Conservation (phyloP, 345 rosid species). For the Cardamine resedifolia region DNA sequence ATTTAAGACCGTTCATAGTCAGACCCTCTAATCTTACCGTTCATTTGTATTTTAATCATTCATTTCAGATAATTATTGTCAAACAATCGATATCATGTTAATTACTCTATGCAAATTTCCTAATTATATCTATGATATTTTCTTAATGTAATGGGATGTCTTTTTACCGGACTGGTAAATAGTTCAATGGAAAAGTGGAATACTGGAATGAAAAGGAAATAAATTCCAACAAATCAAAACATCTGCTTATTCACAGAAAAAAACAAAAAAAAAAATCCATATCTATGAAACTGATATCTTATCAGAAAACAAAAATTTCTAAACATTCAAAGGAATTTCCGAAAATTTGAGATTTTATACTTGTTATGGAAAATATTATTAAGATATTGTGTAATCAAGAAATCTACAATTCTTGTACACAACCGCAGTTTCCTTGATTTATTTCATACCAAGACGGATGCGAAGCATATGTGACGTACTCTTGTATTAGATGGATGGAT, state of each 20-base stretch:
- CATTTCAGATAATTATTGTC: background rate
- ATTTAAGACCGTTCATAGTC: conserved; percentile 25
- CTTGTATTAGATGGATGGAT: background rate
- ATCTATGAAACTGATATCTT: background rate
- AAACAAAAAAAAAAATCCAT: too few species aligned
- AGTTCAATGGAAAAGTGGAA: background rate
- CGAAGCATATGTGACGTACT: background rate
- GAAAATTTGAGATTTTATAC: background rate
- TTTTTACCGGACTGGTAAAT: background rate
- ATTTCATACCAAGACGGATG: background rate
- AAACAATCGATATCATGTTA: too few species aligned
- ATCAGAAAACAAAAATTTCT: background rate
- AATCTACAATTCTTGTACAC: background rate
- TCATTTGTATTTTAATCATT: background rate
- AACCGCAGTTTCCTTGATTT: background rate
- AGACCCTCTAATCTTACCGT: conserved; percentile 18
- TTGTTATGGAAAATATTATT: background rate
- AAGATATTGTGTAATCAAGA: background rate
- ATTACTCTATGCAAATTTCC: background rate
- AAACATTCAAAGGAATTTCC: background rate
- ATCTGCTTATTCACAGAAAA: too few species aligned
- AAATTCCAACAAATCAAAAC: background rate
- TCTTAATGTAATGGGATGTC: background rate
- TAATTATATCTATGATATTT: background rate
- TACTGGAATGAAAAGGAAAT: background rate